Evolutionary conservation across 1,284 basidiomycete genomes (phyloP).

Genomic region (Polyporus tsugae): DNA sequence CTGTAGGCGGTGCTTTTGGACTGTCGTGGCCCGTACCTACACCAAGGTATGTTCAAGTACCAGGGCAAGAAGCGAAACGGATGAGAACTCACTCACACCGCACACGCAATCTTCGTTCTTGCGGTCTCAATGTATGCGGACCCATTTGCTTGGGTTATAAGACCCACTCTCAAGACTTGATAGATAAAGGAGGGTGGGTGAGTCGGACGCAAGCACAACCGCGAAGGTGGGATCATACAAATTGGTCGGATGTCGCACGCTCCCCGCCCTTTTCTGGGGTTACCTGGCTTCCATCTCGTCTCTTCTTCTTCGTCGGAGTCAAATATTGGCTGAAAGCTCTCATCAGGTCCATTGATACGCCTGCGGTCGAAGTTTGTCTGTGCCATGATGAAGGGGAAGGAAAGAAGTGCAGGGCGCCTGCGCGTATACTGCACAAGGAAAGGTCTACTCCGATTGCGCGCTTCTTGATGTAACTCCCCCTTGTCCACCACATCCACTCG

Average conservation of each 20-base stretch:
- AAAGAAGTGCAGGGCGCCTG: background rate
- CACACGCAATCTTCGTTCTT: constrained; percentile 92
- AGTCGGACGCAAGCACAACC: constrained; percentile 25
- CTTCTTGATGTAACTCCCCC: background rate
- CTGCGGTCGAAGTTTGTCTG: constrained; percentile 78
- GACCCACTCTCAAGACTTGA: constrained; percentile 86
- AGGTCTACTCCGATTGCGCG: constrained; percentile 11
- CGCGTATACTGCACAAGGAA: background rate
- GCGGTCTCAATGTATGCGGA: constrained; percentile 95
- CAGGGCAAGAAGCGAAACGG: background rate
- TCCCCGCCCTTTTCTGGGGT: constrained; percentile 58
- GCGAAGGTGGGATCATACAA: constrained; percentile 60
- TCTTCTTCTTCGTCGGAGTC: constrained; percentile 50
- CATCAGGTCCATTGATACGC: constrained; percentile 89
- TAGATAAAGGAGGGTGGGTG: background rate
- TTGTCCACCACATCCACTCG: constrained; percentile 19
- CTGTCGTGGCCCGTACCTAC: constrained; percentile 93
- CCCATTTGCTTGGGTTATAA: constrained; percentile 93
- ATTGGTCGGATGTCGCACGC: constrained; percentile 81
- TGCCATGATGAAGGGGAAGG: constrained; percentile 35
- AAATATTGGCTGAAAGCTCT: constrained; percentile 74
- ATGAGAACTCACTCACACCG: constrained; percentile 69
- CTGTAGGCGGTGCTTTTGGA: constrained; percentile 82
- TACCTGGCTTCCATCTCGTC: constrained; percentile 37
- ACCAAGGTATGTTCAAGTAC: background rate